These are phyloP conservation scores for Alternaria sp. DNA, from an alignment of 2,329 filamentous ascomycete genomes.

Conservation along the genomic window DNA sequence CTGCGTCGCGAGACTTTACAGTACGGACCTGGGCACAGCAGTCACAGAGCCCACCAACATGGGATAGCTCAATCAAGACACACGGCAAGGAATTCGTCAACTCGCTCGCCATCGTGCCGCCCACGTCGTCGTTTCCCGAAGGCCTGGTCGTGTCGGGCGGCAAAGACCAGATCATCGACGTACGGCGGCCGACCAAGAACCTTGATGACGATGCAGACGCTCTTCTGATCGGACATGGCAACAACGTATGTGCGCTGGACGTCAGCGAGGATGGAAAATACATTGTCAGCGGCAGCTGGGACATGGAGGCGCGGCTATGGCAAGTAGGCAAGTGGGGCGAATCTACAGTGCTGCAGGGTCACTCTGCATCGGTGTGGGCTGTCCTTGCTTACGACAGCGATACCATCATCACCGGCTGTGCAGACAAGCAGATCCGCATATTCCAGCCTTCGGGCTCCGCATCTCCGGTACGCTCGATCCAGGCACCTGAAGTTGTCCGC, in stretches of 20 bases:
- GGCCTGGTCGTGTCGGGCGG: slow-evolving; percentile 88
- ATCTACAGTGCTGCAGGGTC: slow-evolving; percentile 74
- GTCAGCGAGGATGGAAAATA: slow-evolving; percentile 75
- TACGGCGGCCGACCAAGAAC: slow-evolving; percentile 73
- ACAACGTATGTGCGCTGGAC: slow-evolving; percentile 89
- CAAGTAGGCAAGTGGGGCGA: slow-evolving; percentile 84
- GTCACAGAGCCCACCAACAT: slow-evolving; percentile 71
- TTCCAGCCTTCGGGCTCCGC: slow-evolving; percentile 73
- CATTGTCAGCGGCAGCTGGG: slow-evolving; percentile 94
- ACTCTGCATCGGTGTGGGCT: slow-evolving; percentile 88
- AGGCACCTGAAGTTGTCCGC: slow-evolving; percentile 81
- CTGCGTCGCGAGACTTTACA: slow-evolving; percentile 89
- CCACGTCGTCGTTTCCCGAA: slow-evolving; percentile 72
- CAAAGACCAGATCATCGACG: slow-evolving; percentile 91
- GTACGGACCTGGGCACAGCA: slow-evolving; percentile 84
- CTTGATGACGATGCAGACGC: slow-evolving; percentile 82
- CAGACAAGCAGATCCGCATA: slow-evolving; percentile 87
- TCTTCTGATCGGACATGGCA: slow-evolving; percentile 82
- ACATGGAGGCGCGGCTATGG: slow-evolving; percentile 88
- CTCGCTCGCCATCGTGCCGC: slow-evolving; percentile 77
- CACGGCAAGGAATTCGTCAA: slow-evolving; percentile 90
- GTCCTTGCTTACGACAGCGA: slow-evolving; percentile 82
- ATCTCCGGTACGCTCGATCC: slow-evolving; percentile 69
- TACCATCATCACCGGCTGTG: slow-evolving; percentile 81
- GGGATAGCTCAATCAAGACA: slow-evolving; percentile 79